Evolutionary conservation across 306 rosid species (phyloP).

Genomic region (Inga leiocalycina): DNA sequence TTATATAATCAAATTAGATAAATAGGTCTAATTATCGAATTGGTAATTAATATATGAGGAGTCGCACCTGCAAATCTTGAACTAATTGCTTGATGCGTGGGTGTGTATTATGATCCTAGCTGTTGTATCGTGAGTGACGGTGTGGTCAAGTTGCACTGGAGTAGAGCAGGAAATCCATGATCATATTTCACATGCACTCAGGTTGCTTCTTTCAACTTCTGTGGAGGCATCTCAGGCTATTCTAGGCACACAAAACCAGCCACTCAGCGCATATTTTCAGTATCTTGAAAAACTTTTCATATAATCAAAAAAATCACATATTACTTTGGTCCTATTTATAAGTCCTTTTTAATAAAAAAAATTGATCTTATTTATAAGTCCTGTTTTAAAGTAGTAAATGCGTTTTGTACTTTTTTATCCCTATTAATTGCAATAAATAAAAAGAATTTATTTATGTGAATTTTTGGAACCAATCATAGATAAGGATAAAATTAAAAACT

Average conservation of each 20-base stretch:
- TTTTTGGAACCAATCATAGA: too few relatives aligned
- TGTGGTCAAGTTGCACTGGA: background rate
- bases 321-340: too few relatives aligned
- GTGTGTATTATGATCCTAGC: background rate
- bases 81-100: background rate
- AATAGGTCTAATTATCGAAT: too few relatives aligned
- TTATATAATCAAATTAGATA: too few relatives aligned
- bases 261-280: constrained; percentile 6
- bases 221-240: background rate
- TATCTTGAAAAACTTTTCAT: constrained; percentile 1
- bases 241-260: background rate
- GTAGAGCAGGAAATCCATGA: background rate
- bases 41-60: background rate
- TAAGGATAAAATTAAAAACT: too few relatives aligned
- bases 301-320: background rate
- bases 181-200: background rate
- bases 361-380: too few relatives aligned
- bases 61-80: background rate
- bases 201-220: background rate
- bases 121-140: background rate
- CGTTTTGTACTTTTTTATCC: too few relatives aligned
- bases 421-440: too few relatives aligned
- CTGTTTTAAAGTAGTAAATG: too few relatives aligned
- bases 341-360: too few relatives aligned
- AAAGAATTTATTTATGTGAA: too few relatives aligned